phyloP scores from a whole-genome alignment of 306 rosid species.

The Argentina anserina region DNA sequence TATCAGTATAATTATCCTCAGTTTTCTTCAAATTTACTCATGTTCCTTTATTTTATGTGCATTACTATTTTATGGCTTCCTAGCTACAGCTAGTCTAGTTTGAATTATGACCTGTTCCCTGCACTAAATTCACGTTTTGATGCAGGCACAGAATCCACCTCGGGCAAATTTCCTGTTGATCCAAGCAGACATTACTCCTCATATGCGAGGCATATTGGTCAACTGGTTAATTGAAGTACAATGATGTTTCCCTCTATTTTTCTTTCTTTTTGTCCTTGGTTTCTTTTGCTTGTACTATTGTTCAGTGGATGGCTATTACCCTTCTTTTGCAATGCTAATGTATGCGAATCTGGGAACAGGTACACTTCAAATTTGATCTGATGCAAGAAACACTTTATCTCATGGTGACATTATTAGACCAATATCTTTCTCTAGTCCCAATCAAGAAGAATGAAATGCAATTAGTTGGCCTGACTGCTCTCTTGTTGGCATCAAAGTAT shows the following conservation, averaged over 20 bases:
- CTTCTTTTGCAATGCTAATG: constrained; percentile 21
- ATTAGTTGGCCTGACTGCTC: constrained; percentile 89
- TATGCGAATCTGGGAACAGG: constrained; percentile 43
- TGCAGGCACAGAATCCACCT: constrained; percentile 59
- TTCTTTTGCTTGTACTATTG: background rate
- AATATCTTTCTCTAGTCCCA: constrained; percentile 66
- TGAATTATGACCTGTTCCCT: background rate
- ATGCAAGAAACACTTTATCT: constrained; percentile 90
- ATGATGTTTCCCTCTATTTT: constrained; percentile 13
- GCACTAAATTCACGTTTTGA: constrained; percentile 18
- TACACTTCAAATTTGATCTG: constrained; percentile 78
- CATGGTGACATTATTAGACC: constrained; percentile 66
- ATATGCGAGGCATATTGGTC: constrained; percentile 79
- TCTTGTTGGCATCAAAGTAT: constrained; percentile 82
- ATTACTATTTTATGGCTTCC: background rate
- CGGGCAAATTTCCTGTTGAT: constrained; percentile 57
- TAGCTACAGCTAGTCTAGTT: background rate
- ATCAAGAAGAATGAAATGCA: constrained; percentile 67
- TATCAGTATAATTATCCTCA: background rate
- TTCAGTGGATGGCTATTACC: constrained; percentile 6
- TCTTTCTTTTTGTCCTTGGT: background rate
- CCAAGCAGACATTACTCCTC: constrained; percentile 66
- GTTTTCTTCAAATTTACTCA: background rate
- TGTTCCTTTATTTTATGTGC: background rate
- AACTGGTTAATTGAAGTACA: constrained; percentile 90